A percentile compares a stretch with the other conserved stretches of the same genome.
Conservation (phyloP, 306 rosid genomes). For the Cicer judaicum region DNA sequence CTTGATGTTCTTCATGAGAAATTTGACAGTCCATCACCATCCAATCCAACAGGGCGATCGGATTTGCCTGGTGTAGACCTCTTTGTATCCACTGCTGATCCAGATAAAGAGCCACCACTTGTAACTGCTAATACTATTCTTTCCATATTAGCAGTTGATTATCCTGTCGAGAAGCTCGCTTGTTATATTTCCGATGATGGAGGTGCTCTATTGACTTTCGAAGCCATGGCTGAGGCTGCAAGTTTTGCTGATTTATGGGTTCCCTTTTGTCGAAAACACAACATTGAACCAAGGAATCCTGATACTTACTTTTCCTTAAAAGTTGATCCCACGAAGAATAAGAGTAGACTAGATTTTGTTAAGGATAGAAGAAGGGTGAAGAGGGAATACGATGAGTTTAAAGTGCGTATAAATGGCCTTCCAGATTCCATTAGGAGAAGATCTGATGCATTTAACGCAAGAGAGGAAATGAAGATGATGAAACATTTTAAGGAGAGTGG, state of each 20-base stretch:
- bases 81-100: constrained; percentile 63
- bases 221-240: constrained; percentile 71
- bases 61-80: constrained; percentile 57
- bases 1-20: constrained; percentile 55
- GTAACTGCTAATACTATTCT: constrained; percentile 63
- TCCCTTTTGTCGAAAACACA: constrained; percentile 61
- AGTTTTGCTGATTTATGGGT: constrained; percentile 67
- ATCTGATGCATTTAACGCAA: constrained; percentile 62
- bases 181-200: constrained; percentile 65
- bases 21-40: constrained; percentile 54
- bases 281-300: constrained; percentile 60
- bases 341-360: constrained; percentile 54
- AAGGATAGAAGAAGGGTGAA: constrained; percentile 61
- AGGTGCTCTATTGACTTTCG: constrained; percentile 59
- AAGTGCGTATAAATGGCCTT: constrained; percentile 63
- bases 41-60: constrained; percentile 62
- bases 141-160: constrained; percentile 57
- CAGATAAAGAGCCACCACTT: constrained; percentile 60
- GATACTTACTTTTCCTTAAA: constrained; percentile 54
- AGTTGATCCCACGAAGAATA: constrained; percentile 63
- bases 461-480: constrained; percentile 68
- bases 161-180: constrained; percentile 59
- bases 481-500: constrained; percentile 57
- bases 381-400: constrained; percentile 65
- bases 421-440: constrained; percentile 61